Base-by-base conservation (phyloP, 192 early-diverging fungal species). In the Coemansia sp. region DNA sequence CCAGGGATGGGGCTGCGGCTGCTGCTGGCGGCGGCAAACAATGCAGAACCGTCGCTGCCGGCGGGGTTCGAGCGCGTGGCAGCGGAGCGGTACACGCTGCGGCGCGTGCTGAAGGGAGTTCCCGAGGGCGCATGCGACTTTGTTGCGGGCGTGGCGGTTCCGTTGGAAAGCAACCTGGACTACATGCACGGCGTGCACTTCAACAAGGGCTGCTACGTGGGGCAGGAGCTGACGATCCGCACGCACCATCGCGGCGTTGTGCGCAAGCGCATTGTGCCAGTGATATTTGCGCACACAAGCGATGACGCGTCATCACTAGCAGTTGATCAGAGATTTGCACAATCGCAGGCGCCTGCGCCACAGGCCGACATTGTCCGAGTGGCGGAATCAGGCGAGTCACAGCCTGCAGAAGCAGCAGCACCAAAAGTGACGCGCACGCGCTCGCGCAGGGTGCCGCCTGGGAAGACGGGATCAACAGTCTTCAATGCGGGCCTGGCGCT, bases 171-270 rank as follows among this genome's bases (percentile, higher is more conserved):
- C 55, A 97, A 98, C 66, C 70, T 97, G 34, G 97, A 99, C 74
- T 88, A 88, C 59, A 92, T 99, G 88, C 75, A 84, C 52, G 96
- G 96, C 65, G 94, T 99, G 58, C 93, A 98, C 75, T 99, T 97
- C 81, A 81, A 85, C 59, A 99, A 99, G 82, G 97, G 97, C 2
- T 99, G 97, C 78, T 99, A 99, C 66, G 87, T 98, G 29, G 97
- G 97, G 15, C 97, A 99, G 74, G 97, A 98, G 74, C 88, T 99
- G 68, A 99, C 97, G 1, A 96, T 97, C 74, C 85, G 97, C 49
- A 99, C 95, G 12, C 89, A 98, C 64, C 94, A 98, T 69, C 94
- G 90, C 28, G 97, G 97, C 16, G 92, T 94, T 6, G 92, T 90
- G 43, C 87, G 96, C 46, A 98, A 98, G 84, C 86, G 95, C 49